These are phyloP conservation scores for Spiraea crenata DNA, from an alignment of 331 rosid species.

Conservation along the genomic window DNA sequence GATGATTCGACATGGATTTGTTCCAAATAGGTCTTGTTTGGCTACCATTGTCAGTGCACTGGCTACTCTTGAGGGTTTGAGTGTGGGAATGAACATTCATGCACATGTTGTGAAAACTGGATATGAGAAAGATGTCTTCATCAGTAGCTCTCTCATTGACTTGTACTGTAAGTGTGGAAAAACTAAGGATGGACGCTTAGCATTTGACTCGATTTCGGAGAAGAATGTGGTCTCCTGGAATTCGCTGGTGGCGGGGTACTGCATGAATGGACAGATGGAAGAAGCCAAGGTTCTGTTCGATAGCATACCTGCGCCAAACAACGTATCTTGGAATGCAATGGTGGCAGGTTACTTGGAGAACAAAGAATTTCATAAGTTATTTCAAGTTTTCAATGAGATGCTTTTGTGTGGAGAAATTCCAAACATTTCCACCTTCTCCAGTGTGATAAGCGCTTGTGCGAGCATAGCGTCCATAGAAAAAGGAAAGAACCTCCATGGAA, in stretches of 20 bases:
- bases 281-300: constrained; percentile 16
- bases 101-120: constrained; percentile 12
- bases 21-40: constrained; percentile 18
- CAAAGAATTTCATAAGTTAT: constrained; percentile 11
- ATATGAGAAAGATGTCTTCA: constrained; percentile 8
- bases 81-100: constrained; percentile 19
- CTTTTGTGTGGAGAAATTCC: constrained; percentile 17
- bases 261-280: constrained; percentile 20
- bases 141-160: constrained; percentile 9
- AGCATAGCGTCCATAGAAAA: constrained; percentile 18
- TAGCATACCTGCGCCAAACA: constrained; percentile 10
- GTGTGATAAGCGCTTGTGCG: constrained; percentile 13
- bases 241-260: constrained; percentile 14
- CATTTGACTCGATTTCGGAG: constrained; percentile 5
- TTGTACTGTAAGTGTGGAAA: constrained; percentile 21
- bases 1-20: not conserved
- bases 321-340: constrained; percentile 17
- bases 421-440: constrained; percentile 9
- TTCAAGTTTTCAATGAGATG: constrained; percentile 16
- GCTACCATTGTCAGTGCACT: constrained; percentile 10
- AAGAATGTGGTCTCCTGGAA: constrained; percentile 19
- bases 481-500: constrained; percentile 21
- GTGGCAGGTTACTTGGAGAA: constrained; percentile 15
- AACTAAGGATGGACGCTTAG: constrained; percentile 8
- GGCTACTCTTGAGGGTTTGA: constrained; percentile 10